Percentiles rank a stretch among this genome's conserved stretches.
Evolutionary conservation across 306 rosid species (phyloP).

Genomic region (Myrica gale): DNA sequence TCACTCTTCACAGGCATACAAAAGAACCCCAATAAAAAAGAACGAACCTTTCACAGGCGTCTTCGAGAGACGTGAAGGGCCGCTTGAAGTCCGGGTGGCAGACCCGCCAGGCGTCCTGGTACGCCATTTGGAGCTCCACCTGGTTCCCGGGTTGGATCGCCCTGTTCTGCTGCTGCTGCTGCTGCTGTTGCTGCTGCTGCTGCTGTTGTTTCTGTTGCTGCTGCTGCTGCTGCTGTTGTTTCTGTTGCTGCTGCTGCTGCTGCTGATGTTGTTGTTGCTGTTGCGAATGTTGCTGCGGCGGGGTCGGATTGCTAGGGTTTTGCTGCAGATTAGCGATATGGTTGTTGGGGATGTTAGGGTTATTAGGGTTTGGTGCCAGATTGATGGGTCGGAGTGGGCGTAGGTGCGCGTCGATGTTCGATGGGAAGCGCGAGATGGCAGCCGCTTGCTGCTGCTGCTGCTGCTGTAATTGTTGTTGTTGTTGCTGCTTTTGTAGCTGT

Average conservation of each 20-base stretch:
- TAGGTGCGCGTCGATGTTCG: constrained; percentile 87
- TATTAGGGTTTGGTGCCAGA: constrained; percentile 43
- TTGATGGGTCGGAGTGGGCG: constrained; percentile 72
- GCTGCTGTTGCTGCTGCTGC: constrained; percentile 25
- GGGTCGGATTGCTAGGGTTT: constrained; percentile 42
- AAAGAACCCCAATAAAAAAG: background rate
- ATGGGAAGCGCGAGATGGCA: constrained; percentile 86
- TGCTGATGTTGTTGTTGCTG: too few relatives aligned
- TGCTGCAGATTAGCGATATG: constrained; percentile 42
- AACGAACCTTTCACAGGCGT: constrained; percentile 82
- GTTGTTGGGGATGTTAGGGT: constrained; percentile 25
- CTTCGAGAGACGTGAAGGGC: constrained; percentile 87
- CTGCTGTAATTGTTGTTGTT: constrained; percentile 25
- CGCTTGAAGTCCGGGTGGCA: constrained; percentile 90
- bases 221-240: constrained; percentile 28
- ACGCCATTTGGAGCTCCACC: constrained; percentile 89
- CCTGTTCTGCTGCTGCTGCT: constrained; percentile 53
- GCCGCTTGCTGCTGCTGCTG: constrained; percentile 51
- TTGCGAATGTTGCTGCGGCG: background rate
- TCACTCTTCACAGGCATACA: background rate
- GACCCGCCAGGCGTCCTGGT: constrained; percentile 94
- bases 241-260: background rate
- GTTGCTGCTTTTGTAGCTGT: constrained; percentile 59
- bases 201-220: constrained; percentile 25
- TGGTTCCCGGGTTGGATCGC: constrained; percentile 69